Evolutionary conservation across 2,329 filamentous ascomycete genomes (phyloP), one percentile per base, ranked within the genome.

Genomic region (Albifimbria verrucaria): DNA sequence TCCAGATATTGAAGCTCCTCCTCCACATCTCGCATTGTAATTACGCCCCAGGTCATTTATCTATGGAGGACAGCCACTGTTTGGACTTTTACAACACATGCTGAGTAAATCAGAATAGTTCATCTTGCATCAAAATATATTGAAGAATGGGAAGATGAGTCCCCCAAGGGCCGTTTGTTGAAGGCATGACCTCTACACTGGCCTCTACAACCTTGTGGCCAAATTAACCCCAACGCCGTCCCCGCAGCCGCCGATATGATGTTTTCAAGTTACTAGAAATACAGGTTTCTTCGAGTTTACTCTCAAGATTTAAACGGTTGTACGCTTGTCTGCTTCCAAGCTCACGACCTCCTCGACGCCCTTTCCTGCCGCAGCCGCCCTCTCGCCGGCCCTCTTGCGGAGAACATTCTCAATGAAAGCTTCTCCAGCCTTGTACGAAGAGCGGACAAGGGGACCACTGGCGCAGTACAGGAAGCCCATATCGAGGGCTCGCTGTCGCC

Each of bases 331-430:
- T 2, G 65, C 67, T 49, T 73, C 73, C 18, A 75, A 54, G 2
- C 70, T 70, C n/a, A 73, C 68, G 0, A 74, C 65, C 57, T 75
- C 66, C n/a, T 66, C 67, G 2, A 78, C 61, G 25, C 57, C 64
- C 41, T 66, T 63, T 23, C 67, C 62, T 2, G 69, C 59, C 11
- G 12, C 4, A 50, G 67, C 60, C 24, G 59, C 62, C 58, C 72
- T 77, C 57, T 73, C 72, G 20, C 74, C 77, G 1, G 77, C 81
- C 49, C 91, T 80, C 83, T 96, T 96, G 73, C 90, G 89, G 55
- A 99, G 76, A 20, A 99, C 93, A 64, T 99, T 99, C 79, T 99
- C 94, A 62, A 99, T 99, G 68, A 99, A 99, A 1, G 92, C 91
- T 77, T 99, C 94, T 36, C 94, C 94, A 2, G 94, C 94, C 78